Evolutionary conservation across 164 flowering plant genomes (phyloP).

Genomic region (Houttuynia cordata): DNA sequence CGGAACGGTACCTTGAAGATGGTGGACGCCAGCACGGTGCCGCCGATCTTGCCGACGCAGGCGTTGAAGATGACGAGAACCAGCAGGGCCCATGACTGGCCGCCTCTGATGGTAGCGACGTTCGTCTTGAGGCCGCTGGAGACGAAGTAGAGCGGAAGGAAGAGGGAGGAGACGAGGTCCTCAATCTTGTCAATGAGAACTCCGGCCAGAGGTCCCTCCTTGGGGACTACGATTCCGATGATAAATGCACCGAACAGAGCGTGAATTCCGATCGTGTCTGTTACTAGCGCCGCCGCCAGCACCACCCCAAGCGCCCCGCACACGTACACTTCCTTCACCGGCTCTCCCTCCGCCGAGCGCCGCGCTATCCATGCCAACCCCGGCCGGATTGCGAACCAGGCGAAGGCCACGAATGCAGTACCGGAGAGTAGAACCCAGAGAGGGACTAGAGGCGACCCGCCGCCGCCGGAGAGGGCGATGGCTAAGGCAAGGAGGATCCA

Average conservation of each 20-base stretch:
- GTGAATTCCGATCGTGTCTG: constrained; percentile 74
- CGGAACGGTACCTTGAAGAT: constrained; percentile 28
- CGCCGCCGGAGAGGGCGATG: constrained; percentile 47
- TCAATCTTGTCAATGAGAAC: constrained; percentile 70
- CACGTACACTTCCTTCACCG: constrained; percentile 47
- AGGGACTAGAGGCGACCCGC: constrained; percentile 29
- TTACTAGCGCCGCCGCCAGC: constrained; percentile 53
- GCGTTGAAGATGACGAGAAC: constrained; percentile 59
- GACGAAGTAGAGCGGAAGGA: constrained; percentile 69
- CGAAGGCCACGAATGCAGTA: constrained; percentile 23
- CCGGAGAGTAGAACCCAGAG: constrained; percentile 57
- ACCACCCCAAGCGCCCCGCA: constrained; percentile 47
- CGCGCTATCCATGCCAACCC: constrained; percentile 42
- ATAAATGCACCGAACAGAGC: constrained; percentile 80
- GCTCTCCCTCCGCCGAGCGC: constrained; percentile 51
- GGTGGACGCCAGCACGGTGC: constrained; percentile 45
- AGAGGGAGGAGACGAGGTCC: constrained; percentile 72
- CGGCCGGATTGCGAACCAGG: constrained; percentile 24
- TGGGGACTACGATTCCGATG: constrained; percentile 59
- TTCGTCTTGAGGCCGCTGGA: constrained; percentile 79
- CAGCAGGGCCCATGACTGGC: constrained; percentile 75
- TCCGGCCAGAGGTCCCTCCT: constrained; percentile 58
- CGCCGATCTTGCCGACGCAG: constrained; percentile 68
- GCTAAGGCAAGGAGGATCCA: constrained; percentile 82
- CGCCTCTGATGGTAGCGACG: constrained; percentile 60